phyloP scores from a whole-genome alignment of 257 asterid species.

The Ligustrum vulgare region DNA sequence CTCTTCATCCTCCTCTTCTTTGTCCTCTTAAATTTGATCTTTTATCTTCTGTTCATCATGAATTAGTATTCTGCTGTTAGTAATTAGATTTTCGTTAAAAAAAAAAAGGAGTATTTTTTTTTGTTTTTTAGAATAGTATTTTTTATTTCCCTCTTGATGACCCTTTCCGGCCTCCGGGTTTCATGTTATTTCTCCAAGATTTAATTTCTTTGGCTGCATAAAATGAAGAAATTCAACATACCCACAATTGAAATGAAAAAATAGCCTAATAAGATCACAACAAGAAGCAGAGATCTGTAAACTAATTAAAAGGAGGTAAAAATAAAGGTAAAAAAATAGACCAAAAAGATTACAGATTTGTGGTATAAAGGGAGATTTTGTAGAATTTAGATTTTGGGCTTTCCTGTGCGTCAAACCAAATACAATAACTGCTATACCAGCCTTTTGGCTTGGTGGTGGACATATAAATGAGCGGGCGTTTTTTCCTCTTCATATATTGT shows the following conservation, averaged over 20 bases:
- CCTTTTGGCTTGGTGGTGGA: conserved; percentile 37
- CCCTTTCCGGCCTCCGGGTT: conserved; percentile 76
- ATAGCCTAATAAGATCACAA: conserved; percentile 14
- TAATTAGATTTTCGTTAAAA: too few relatives aligned
- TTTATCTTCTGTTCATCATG: too few relatives aligned
- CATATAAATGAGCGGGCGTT: conserved; percentile 24
- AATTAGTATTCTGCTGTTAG: too few relatives aligned
- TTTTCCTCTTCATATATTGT: not conserved
- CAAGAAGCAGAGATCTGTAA: conserved; percentile 31
- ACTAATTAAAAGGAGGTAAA: conserved; percentile 2
- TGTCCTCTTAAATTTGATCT: too few relatives aligned
- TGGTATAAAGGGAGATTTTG: conserved; percentile 9
- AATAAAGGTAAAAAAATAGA: not conserved
- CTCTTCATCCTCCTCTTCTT: too few relatives aligned
- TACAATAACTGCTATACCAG: conserved; percentile 25
- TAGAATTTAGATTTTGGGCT: conserved; percentile 25
- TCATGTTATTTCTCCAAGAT: conserved; percentile 43
- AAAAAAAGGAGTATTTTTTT: too few relatives aligned
- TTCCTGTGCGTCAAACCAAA: conserved; percentile 13
- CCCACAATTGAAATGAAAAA: conserved; percentile 27
- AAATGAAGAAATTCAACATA: conserved; percentile 27
- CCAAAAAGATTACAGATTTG: conserved; percentile 28
- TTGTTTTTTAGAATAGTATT: too few relatives aligned
- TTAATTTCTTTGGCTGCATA: conserved; percentile 28
- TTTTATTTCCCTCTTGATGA: conserved; percentile 68